These are phyloP conservation scores for Toxicodendron radicans DNA, from an alignment of 345 rosid genomes.

Conservation along the genomic window DNA sequence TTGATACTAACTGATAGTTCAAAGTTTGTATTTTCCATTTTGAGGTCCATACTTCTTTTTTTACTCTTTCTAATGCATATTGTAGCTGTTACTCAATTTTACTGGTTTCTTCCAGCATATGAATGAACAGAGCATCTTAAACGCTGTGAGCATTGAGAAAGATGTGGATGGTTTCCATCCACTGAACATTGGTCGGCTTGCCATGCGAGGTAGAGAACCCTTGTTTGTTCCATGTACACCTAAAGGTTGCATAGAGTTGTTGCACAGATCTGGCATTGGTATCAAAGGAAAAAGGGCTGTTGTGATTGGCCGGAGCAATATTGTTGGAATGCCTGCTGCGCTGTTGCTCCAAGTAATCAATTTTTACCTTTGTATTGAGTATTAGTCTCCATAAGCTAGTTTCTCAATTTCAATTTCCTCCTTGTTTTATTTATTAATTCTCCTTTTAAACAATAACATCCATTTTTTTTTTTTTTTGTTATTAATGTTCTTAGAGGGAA, in stretches of 20 bases:
- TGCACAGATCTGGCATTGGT: constrained; percentile 64
- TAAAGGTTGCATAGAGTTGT: constrained; percentile 84
- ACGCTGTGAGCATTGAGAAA: constrained; percentile 75
- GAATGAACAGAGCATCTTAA: constrained; percentile 69
- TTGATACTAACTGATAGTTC: neutral
- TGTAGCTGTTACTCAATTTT: neutral
- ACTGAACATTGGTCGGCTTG: constrained; percentile 75
- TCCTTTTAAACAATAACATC: neutral
- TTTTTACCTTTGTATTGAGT: constrained; percentile 2
- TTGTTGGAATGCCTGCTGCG: constrained; percentile 96
- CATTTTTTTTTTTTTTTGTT: neutral
- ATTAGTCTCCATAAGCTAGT: neutral
- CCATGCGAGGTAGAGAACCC: constrained; percentile 88
- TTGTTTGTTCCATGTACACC: constrained; percentile 86
- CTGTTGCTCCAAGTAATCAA: constrained; percentile 65
- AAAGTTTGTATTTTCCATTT: neutral
- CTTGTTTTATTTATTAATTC: neutral
- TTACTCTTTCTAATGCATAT: neutral
- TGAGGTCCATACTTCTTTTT: neutral
- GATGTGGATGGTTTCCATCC: constrained; percentile 96
- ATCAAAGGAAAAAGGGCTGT: constrained; percentile 88
- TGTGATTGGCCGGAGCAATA: constrained; percentile 88
- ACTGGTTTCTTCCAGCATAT: constrained; percentile 55
- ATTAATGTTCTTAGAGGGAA: constrained; percentile 53
- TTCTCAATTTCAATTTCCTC: neutral